Conservation (phyloP, 352 stramenopile genomes). For the Pythium dissimile region DNA sequence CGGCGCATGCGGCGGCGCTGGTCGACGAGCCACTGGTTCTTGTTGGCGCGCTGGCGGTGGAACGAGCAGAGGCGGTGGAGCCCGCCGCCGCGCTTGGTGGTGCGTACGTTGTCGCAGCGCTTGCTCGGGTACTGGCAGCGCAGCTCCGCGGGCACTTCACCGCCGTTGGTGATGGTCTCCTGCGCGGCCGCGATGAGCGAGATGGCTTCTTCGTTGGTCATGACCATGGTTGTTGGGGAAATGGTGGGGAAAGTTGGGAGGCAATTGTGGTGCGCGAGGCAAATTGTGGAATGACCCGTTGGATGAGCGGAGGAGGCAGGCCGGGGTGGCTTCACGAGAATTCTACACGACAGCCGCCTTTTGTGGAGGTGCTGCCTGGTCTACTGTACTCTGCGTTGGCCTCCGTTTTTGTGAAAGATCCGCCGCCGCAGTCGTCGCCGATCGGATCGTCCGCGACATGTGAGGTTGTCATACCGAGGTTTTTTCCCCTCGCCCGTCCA, state of each 20-base stretch:
- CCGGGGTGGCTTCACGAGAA: background rate
- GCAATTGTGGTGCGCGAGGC: background rate
- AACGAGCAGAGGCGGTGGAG: conserved; percentile 14
- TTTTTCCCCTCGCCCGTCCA: background rate
- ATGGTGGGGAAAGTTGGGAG: background rate
- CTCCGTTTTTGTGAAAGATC: background rate
- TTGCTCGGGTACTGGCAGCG: conserved; percentile 16
- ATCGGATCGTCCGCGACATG: background rate
- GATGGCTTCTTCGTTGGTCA: conserved; percentile 5
- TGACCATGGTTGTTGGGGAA: conserved; percentile 4
- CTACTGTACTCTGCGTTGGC: no score
- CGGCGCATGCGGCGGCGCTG: conserved; percentile 20
- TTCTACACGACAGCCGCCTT: background rate
- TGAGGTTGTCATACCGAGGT: background rate
- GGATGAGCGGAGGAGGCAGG: background rate
- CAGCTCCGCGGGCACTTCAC: conserved; percentile 1
- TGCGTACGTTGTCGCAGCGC: conserved; percentile 11
- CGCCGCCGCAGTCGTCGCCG: background rate
- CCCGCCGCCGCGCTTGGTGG: conserved; percentile 7
- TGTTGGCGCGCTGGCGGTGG: conserved; percentile 19
- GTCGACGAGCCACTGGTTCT: conserved; percentile 26
- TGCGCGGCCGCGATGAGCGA: conserved; percentile 6
- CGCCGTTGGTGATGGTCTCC: conserved; percentile 1
- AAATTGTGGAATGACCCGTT: conserved; percentile 9
- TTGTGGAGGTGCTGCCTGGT: background rate